Evolutionary conservation across 2,329 filamentous ascomycete species (phyloP), one percentile per base, ranked within the genome.

Genomic region (Tolypocladium tropicale): DNA sequence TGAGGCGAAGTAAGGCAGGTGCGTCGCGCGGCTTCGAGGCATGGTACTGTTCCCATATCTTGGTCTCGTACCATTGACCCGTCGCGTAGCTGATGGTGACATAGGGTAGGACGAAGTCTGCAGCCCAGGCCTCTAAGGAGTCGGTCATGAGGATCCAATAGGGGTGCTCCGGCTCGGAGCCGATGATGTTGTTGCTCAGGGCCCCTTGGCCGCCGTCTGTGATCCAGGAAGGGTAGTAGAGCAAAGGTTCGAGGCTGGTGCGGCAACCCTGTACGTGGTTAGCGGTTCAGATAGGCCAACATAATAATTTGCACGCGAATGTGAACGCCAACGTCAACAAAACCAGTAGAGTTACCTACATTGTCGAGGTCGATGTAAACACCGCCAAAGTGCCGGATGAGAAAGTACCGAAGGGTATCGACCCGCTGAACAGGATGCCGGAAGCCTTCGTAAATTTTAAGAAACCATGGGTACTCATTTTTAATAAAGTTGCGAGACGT

Each of bases 371-470:
- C 89, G 62, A 93, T 84, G 70, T 93, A 93, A 56, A 90, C 84
- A 43, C 89, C 89, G 55, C 89, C 89, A 67, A 83, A 92, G 70
- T 89, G 82, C 54, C 84, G 79, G 34, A 94, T 77, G 23, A 91
- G 78, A 67, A 93, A 92, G 73, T 93, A 93, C 53, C 89, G 81
- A 63, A 93, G 88, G 6, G 87, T 78, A 66, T 93, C 89, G 56
- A 88, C 86, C 58, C 88, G 82, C 72, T 92, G 86, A 60, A 93
- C 90, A 14, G 85, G 83, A 68, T 86, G 89, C 34, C 76, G 78
- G 72, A 92, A 93, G 64, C 78, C 78, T 65, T 89, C 84, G 65
- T 88, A 94, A 0, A 85, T 89, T 54, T 83, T 77, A 18, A 90
- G 74, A 68, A 90, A 92, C 85, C 87, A 91, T 1, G 87, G 82